A percentile compares a stretch with the other conserved stretches of the same genome.
phyloP scores from a whole-genome alignment of 805 yeast genomes.

The Starmerella riodocensis region DNA sequence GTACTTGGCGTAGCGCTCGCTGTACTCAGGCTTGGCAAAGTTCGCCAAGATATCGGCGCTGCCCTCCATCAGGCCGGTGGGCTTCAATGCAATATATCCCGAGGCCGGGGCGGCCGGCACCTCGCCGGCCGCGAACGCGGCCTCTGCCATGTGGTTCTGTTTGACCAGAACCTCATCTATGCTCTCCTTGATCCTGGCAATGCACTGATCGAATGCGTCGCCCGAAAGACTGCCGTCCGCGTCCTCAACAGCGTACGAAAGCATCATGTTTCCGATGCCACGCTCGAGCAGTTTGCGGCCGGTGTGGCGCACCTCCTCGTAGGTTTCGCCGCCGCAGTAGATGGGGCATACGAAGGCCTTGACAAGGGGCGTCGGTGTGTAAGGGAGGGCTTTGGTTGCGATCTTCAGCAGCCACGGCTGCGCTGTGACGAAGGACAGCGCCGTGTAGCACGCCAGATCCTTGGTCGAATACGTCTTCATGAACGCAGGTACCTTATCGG shows the following conservation, averaged over 20 bases:
- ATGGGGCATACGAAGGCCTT: conserved; percentile 64
- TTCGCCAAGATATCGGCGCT: conserved; percentile 62
- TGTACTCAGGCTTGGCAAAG: conserved; percentile 41
- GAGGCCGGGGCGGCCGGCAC: conserved; percentile 64
- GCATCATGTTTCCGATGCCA: conserved; percentile 87
- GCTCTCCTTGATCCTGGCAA: conserved; percentile 37
- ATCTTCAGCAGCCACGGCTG: conserved; percentile 24
- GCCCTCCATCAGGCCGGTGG: conserved; percentile 71
- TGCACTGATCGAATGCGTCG: conserved; percentile 33
- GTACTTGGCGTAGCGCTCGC: conserved; percentile 41
- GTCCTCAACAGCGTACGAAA: conserved; percentile 86
- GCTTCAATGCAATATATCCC: conserved; percentile 86
- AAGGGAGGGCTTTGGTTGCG: conserved; percentile 27
- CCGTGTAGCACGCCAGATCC: conserved; percentile 25
- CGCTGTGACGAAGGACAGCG: conserved; percentile 26
- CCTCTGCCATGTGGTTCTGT: conserved; percentile 35
- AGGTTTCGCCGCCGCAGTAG: conserved; percentile 82
- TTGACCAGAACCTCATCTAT: conserved; percentile 51
- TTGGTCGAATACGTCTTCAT: conserved; percentile 20
- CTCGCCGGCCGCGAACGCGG: conserved; percentile 20
- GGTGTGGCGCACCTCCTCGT: conserved; percentile 54
- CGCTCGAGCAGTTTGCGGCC: conserved; percentile 54
- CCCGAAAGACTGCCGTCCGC: conserved; percentile 48
- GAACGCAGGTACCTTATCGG: conserved; percentile 15
- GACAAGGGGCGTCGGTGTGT: conserved; percentile 51